Base-by-base conservation (phyloP, 1,139 yeast genomes). In the Taphrina betulina region DNA sequence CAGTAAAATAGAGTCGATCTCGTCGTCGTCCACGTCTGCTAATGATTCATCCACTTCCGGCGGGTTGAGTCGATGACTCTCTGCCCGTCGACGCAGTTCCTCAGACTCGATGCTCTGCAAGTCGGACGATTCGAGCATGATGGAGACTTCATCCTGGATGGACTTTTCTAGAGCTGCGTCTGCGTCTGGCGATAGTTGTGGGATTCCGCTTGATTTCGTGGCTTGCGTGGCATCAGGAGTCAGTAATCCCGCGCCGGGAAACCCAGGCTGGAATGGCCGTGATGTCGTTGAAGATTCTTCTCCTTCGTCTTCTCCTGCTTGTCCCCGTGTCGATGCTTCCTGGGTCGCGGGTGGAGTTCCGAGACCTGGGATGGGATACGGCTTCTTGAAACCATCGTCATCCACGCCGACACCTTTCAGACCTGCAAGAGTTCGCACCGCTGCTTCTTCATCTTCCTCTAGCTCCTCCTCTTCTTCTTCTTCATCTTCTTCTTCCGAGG, bases 21-120 rank as follows among this genome's bases (percentile, higher is more conserved):
- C 95, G 19, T 80, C 85, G 66, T 89, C 96, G 63, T 87, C 95
- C 10, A 86, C 85, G 65, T 87, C 95, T 31, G 81, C 82, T 43
- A 86, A 73, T 56, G 78, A 74, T 2, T 77, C 36, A 40, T 83
- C 0, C 80, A 80, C 48, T 79, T 84, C 19, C 84, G 85, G 0
- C 5, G 82, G 66, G 1, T 80, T 78, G 17, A 67, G 70, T 0
- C 89, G 75, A 10, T 33, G 23, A 43, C 58, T 16, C 44, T 43
- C 38, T 53, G 59, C 20, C 52, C 59, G 24, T 44, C 61, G 10
- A 53, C 53, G 65, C 17, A 36, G 23, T 16, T 46, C 57, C 24
- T 52, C 43, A 2, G 50, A 36, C 16, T 43, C 56, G 31, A 52
- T 24, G 26, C 8, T 22, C 33, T 36, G 42, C 19, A 42, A 28